Evolutionary conservation across 2,329 filamentous ascomycete species (phyloP).

Genomic region (Monosporascus sp.): DNA sequence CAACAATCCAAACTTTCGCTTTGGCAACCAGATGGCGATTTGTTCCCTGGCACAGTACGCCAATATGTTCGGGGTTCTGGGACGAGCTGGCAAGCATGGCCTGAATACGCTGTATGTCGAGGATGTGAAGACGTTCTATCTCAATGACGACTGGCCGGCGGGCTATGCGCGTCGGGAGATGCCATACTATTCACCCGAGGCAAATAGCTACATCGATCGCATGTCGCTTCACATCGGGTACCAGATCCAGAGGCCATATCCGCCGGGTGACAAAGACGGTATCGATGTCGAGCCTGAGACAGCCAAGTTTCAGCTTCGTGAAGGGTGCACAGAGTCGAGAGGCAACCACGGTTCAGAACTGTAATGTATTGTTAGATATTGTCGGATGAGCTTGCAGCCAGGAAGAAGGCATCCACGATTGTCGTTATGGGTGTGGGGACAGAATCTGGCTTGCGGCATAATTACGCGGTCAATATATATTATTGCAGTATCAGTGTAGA

Average conservation of each 20-base stretch:
- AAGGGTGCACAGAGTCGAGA: not conserved
- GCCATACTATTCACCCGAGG: conserved; percentile 3
- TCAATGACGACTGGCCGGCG: conserved; percentile 2
- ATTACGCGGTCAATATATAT: too few species aligned
- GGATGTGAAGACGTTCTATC: conserved; percentile 3
- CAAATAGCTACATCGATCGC: conserved; percentile 5
- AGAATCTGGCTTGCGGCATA: too few species aligned
- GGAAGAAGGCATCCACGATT: too few species aligned
- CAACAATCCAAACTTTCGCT: conserved; percentile 2
- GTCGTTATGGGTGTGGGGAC: too few species aligned
- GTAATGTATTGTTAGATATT: too few species aligned
- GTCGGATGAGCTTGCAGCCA: too few species aligned
- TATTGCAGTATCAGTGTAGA: too few species aligned
- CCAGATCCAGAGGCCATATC: conserved; percentile 3
- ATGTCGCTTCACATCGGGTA: conserved; percentile 3
- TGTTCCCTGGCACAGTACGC: conserved; percentile 3
- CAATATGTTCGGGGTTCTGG: conserved; percentile 3
- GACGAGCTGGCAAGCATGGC: conserved; percentile 1
- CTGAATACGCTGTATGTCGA: conserved; percentile 3
- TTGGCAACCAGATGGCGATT: conserved; percentile 3
- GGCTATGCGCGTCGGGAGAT: conserved; percentile 3
- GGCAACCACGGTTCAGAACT: too few species aligned
- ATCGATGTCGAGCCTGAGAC: conserved; percentile 3
- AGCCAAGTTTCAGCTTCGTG: not conserved
- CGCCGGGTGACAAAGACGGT: conserved; percentile 1